Percentiles rank a stretch among this genome's conserved stretches.
phyloP scores from a whole-genome alignment of 2,329 filamentous ascomycete genomes.

The Fusarium nodosum region DNA sequence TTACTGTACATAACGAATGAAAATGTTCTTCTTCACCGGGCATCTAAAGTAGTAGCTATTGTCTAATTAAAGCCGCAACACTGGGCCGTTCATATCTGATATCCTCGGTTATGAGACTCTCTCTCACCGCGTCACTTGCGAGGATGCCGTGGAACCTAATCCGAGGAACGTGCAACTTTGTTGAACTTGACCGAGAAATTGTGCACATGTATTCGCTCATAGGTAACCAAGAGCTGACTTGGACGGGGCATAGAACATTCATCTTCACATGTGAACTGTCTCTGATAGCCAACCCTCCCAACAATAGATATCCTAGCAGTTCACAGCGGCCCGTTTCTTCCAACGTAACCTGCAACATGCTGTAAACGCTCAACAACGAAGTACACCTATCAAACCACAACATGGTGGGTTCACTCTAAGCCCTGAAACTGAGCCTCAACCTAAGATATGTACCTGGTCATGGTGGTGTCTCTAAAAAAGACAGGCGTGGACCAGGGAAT shows the following conservation, averaged over 20 bases:
- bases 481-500: not conserved
- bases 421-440: constrained; percentile 35
- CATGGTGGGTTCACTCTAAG: not conserved
- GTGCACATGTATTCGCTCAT: constrained; percentile 8
- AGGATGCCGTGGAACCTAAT: constrained; percentile 18
- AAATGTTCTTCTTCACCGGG: constrained; percentile 25
- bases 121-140: constrained; percentile 33
- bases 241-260: not conserved
- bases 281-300: constrained; percentile 20
- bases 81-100: constrained; percentile 13
- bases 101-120: constrained; percentile 44
- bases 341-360: constrained; percentile 4
- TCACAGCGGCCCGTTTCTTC: constrained; percentile 12
- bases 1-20: not conserved
- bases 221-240: not conserved
- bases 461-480: constrained; percentile 15
- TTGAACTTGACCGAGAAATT: not conserved
- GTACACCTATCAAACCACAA: not conserved
- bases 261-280: constrained; percentile 32
- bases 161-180: constrained; percentile 20
- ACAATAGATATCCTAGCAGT: constrained; percentile 17
- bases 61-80: constrained; percentile 35
- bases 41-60: constrained; percentile 3
- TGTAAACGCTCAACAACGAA: constrained; percentile 16
- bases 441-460: constrained; percentile 8